Conservation (phyloP, 73 alveolate species). For the Durusdinium trenchii region DNA sequence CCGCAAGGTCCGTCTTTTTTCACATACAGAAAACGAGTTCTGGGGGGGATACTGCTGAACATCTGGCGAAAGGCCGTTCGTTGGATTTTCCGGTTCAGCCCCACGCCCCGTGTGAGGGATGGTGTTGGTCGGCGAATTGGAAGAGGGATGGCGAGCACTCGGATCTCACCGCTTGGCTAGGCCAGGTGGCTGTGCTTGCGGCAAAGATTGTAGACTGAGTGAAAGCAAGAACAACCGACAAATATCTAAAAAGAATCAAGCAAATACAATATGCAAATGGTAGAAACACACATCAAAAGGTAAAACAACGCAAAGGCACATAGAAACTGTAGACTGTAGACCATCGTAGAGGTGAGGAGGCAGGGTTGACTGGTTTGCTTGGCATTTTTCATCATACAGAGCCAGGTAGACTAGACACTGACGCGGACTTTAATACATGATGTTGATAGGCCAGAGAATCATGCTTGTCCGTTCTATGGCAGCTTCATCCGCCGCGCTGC, state of each 20-base stretch:
- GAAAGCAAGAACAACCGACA: neutral
- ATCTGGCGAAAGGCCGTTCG: neutral
- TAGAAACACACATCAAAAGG: neutral
- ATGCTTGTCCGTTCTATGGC: too few relatives aligned
- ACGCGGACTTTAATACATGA: neutral
- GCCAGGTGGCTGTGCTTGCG: neutral
- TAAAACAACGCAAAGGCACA: neutral
- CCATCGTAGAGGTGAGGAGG: neutral
- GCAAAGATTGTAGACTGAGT: neutral
- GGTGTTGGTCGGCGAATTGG: constrained; percentile 20
- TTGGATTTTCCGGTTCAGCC: neutral
- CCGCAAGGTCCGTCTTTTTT: too few relatives aligned
- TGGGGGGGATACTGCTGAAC: neutral
- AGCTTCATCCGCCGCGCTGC: too few relatives aligned
- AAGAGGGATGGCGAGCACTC: constrained; percentile 18
- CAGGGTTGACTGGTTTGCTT: neutral
- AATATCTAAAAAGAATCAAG: neutral
- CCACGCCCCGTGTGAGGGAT: neutral
- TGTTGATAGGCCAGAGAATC: too few relatives aligned
- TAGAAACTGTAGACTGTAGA: too few relatives aligned
- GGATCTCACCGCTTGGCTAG: neutral
- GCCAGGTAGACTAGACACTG: neutral
- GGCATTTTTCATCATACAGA: too few relatives aligned
- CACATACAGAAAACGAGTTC: neutral
- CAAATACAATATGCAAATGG: neutral